Evolutionary conservation across 1,284 basidiomycete genomes (phyloP), one percentile per base, ranked within the genome.

Genomic region (Mycosarcoma mackinlayi): DNA sequence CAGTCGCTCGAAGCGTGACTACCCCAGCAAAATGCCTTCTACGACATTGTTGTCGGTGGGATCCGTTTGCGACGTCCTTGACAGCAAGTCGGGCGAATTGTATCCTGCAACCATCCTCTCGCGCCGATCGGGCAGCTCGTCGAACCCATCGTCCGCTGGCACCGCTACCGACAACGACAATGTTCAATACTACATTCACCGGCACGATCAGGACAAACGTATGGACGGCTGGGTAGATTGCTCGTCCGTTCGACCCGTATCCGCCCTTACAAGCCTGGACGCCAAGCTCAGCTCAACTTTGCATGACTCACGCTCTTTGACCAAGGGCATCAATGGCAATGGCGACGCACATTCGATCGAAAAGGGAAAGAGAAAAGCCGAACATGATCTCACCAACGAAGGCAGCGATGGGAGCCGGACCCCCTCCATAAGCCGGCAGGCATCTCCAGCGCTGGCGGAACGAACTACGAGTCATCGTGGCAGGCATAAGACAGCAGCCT

Each of bases 181-280:
- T 5, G 46, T 61, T 3, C 62, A 66, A 10, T 71, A 71, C 54
- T 71, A 71, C 48, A 39, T 71, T 16, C 68, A 71, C 19, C 48
- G 58, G 8, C 56, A 71, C 27, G 68, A 60, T 21, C 52, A 71
- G 47, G 68, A 71, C 51, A 71, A 71, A 40, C 62, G 68, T 6
- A 48, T 71, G 51, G 68, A 71, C 35, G 62, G 54, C 11, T 71
- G 68, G 68, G 51, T 66, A 5, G 68, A 71, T 23, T 45, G 53
- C 4, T 30, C 58, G n/a, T 37, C 27, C 13, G 27, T 70, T 13
- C 46, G 57, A 4, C 48, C 52, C 4, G 19, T 34, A 10, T 37
- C 60, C 2, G 10, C 27, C 11, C 21, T 33, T 4, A 24, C 27
- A 7, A 33, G 19, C 28, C 6, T 25, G 4, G 46, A 49, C 27